Evolutionary conservation across 257 asterid genomes (phyloP).

Genomic region (Rauvolfia tetraphylla): DNA sequence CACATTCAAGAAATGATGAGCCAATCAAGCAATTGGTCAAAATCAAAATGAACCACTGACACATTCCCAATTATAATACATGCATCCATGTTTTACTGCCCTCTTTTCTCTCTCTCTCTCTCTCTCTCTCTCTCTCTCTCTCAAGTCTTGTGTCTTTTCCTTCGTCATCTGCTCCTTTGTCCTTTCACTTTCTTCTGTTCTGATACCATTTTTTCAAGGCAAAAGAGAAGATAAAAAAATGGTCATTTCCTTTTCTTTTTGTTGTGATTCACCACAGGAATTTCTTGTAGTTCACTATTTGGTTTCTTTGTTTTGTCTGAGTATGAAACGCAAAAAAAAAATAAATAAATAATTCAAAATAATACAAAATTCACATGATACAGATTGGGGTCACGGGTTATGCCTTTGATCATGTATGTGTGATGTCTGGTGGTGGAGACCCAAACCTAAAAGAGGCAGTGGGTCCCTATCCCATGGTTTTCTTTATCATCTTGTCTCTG

Average conservation of each 20-base stretch:
- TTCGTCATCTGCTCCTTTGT: conserved; percentile 36
- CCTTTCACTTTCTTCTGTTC: conserved; percentile 25
- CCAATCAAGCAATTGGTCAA: conserved; percentile 8
- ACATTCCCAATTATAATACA: conserved; percentile 14
- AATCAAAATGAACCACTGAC: neutral
- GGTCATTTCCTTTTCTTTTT: conserved; percentile 9
- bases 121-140: too few relatives aligned
- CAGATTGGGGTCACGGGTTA: conserved; percentile 22
- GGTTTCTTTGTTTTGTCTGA: neutral
- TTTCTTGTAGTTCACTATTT: neutral
- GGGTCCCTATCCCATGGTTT: conserved; percentile 3
- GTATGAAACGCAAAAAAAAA: neutral
- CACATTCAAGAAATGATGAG: neutral
- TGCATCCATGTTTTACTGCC: neutral
- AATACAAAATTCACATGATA: conserved; percentile 14
- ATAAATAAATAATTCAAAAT: neutral
- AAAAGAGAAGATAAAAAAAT: neutral
- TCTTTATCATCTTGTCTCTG: conserved; percentile 1
- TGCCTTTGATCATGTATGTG: too few relatives aligned
- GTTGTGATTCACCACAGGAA: conserved; percentile 12
- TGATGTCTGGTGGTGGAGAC: neutral
- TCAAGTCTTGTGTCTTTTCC: conserved; percentile 34
- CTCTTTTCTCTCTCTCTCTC: too few relatives aligned
- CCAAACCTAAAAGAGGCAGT: neutral
- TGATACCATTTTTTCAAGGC: neutral